Evolutionary conservation across 495 filamentous ascomycete genomes (phyloP), one percentile per base, ranked within the genome.

Genomic region (Trichocladium antarcticum): DNA sequence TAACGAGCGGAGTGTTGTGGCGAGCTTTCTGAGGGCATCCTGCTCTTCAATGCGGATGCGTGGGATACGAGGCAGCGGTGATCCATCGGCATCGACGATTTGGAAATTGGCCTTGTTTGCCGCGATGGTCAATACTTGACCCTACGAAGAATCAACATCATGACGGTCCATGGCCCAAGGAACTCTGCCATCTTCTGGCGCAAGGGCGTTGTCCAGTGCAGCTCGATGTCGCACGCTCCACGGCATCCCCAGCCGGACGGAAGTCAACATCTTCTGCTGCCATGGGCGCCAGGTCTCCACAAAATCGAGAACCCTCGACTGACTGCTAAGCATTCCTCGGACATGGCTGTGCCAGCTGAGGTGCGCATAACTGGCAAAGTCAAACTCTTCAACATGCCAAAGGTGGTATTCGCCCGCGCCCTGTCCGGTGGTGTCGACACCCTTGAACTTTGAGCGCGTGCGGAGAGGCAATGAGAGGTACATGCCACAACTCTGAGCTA

Each of bases 391-490:
- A 7, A 9, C 17, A n/a, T 51, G 9, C 49, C 49, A 51, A 2
- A 51, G 35, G 11, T 51, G 49, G 16, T 46, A 45, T 1, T 45
- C 35, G 6, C 20, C 17, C 4, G 16, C 9, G 8, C 3, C 1
- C 0, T 17, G 17, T 1, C n/a, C 34, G 34, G 35, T 6, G 1
- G 11, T 20, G 3, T 3, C 20, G 7, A 1, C 3, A 1, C 15
- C 42, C 15, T 29, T 39, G 35, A 51, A 53, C 43, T 11, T 27
- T 2, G 51, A 31, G 11, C 1, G 16, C 1, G 32, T 28, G 1
- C 49, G 49, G 8, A 51, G 19, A 10, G 50, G 53, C 24, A 59
- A 24, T 1, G 49, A 42, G 15, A 59, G 37, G 15, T 59, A 59
- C 17, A 47, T 22, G 21, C 49, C 29, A 39, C 57, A 55, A 16